These are phyloP conservation scores for Nitzschia inconspicua DNA, from an alignment of 108 stramenopile species.

Conservation along the genomic window DNA sequence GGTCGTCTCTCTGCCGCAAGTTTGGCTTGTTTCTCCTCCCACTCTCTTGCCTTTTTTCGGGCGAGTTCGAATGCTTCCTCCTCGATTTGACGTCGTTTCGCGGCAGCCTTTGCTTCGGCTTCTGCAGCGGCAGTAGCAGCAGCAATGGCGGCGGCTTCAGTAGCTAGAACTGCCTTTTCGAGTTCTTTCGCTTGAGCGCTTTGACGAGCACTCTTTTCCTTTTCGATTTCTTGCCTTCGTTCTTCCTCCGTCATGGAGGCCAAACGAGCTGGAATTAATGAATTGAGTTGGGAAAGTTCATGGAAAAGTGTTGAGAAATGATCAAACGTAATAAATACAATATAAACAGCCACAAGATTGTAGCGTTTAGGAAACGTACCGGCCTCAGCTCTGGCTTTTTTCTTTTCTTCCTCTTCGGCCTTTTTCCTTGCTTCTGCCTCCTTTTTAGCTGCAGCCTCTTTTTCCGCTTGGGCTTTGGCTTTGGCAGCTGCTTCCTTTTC, in stretches of 20 bases:
- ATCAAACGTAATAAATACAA: no score
- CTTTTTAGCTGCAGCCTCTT: constrained; percentile 20
- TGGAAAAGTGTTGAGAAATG: no score
- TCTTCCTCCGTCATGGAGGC: constrained; percentile 33
- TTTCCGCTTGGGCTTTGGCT: constrained; percentile 11
- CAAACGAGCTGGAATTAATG: constrained; percentile 9
- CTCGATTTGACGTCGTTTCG: constrained; percentile 52
- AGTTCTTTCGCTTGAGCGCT: constrained; percentile 41
- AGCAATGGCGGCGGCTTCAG: constrained; percentile 67
- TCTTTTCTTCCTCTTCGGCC: constrained; percentile 17
- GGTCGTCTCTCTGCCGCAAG: constrained; percentile 11
- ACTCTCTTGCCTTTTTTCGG: constrained; percentile 55
- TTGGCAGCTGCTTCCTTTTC: constrained; percentile 34
- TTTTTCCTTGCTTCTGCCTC: constrained; percentile 21
- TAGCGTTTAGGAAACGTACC: background rate
- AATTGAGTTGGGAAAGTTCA: background rate
- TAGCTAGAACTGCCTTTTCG: constrained; percentile 33
- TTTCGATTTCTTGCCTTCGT: constrained; percentile 28
- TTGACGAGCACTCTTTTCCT: constrained; percentile 30
- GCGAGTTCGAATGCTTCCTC: constrained; percentile 64
- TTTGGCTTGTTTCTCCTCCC: constrained; percentile 50
- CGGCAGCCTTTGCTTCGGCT: constrained; percentile 51
- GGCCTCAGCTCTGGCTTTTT: constrained; percentile 2
- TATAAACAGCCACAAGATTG: no score
- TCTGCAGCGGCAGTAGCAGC: constrained; percentile 56